phyloP scores from a whole-genome alignment of 441 rosid species.

The Populus hybrid region DNA sequence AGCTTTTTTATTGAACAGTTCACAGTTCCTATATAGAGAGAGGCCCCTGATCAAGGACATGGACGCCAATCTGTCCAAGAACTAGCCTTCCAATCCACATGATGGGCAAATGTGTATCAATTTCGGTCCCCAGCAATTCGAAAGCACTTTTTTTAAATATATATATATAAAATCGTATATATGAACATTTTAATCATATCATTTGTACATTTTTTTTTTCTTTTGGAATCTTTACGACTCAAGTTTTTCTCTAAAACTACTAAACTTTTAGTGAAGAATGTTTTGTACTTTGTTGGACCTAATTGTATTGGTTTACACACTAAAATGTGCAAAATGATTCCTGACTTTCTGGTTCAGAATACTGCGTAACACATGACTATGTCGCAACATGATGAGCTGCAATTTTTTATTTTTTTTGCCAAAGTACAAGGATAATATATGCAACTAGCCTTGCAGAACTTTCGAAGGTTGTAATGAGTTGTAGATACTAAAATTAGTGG shows the following conservation, averaged over 20 bases:
- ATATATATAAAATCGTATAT: too few relatives aligned
- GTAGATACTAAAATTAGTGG: not conserved
- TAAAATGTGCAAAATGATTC: not conserved
- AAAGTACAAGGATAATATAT: not conserved
- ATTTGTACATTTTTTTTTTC: not conserved
- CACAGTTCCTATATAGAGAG: not conserved
- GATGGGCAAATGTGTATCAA: not conserved
- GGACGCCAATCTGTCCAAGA: not conserved
- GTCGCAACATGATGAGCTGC: too few relatives aligned
- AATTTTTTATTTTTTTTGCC: too few relatives aligned
- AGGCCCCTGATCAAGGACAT: conserved; percentile 6
- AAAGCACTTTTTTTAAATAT: too few relatives aligned
- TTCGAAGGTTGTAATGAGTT: not conserved
- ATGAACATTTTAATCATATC: not conserved
- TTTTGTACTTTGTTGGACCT: not conserved
- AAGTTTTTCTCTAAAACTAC: not conserved
- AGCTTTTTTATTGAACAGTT: conserved; percentile 15
- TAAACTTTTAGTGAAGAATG: not conserved
- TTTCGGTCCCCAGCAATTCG: not conserved
- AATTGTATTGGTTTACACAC: not conserved
- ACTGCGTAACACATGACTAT: too few relatives aligned
- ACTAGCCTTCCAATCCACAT: conserved; percentile 2
- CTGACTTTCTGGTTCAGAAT: not conserved
- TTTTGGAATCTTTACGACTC: too few relatives aligned
- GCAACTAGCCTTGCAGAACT: not conserved